A percentile compares a stretch with the other conserved stretches of the same genome.
Evolutionary conservation across 805 yeast species (phyloP).

Genomic region (Vanderwaltozyma polyspora): DNA sequence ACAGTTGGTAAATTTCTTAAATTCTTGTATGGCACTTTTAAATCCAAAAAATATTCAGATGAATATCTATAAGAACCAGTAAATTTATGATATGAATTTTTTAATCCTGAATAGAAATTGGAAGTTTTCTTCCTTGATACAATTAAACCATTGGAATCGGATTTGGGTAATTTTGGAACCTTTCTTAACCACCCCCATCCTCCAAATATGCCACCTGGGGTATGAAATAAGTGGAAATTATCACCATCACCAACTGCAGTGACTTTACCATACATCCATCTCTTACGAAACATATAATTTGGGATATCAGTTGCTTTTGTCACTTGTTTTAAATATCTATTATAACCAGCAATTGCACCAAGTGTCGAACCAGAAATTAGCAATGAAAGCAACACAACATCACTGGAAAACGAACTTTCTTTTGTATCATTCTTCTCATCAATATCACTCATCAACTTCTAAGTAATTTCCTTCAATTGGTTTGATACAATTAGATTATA

Average conservation of each 20-base stretch:
- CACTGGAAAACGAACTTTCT: conserved; percentile 2
- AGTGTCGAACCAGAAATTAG: conserved; percentile 31
- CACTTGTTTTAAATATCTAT: conserved; percentile 37
- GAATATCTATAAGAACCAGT: background rate
- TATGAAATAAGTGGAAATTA: conserved; percentile 82
- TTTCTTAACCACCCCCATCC: conserved; percentile 92
- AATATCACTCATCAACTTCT: background rate
- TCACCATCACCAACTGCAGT: conserved; percentile 94
- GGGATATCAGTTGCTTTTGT: conserved; percentile 44
- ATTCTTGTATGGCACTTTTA: conserved; percentile 20
- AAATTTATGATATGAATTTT: background rate
- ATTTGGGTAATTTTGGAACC: conserved; percentile 40
- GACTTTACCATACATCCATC: conserved; percentile 56
- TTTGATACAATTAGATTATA: too few species aligned
- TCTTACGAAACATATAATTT: conserved; percentile 29
- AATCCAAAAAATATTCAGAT: conserved; percentile 16
- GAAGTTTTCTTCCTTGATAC: too few species aligned
- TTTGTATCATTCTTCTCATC: conserved; percentile 1
- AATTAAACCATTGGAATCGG: too few species aligned
- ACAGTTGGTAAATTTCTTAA: conserved; percentile 40
- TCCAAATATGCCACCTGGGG: conserved; percentile 77
- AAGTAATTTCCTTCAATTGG: background rate
- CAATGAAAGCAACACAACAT: conserved; percentile 20
- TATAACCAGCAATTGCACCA: conserved; percentile 35
- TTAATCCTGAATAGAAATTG: too few species aligned